Percentiles rank a stretch among this genome's conserved stretches.
These are phyloP conservation scores for Solanum phureja DNA, from an alignment of 257 asterid genomes.

Conservation along the genomic window DNA sequence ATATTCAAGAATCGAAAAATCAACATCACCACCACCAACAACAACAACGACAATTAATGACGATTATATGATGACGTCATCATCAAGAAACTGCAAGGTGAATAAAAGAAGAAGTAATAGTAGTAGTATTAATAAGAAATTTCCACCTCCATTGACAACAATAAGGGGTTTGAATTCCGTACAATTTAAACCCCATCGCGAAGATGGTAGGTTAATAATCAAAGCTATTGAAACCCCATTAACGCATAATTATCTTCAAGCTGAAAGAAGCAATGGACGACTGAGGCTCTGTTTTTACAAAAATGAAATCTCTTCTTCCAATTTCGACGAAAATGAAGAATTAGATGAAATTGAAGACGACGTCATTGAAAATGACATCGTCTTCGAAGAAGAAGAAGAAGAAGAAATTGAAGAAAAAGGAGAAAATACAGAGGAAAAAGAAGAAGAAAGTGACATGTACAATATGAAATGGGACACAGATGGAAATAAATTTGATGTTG, in stretches of 20 bases:
- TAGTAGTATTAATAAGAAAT: conserved; percentile 1
- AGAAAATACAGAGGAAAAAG: conserved; percentile 21
- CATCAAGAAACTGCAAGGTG: not conserved
- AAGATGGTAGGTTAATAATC: conserved; percentile 61
- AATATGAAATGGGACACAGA: conserved; percentile 10
- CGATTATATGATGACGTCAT: not conserved
- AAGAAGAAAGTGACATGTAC: conserved; percentile 1
- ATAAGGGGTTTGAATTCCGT: conserved; percentile 46
- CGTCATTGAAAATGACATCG: not conserved
- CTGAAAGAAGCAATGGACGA: conserved; percentile 70
- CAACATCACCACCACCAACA: not conserved
- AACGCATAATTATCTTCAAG: conserved; percentile 36
- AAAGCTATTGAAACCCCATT: conserved; percentile 55
- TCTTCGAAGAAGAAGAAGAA: not conserved
- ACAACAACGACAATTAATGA: not conserved
- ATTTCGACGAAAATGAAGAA: conserved; percentile 6
- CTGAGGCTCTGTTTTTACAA: conserved; percentile 39
- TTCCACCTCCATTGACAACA: conserved; percentile 95
- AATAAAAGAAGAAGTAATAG: not conserved
- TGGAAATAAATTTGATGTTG: conserved; percentile 16
- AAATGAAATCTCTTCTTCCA: not conserved
- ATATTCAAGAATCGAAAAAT: not conserved
- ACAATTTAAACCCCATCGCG: conserved; percentile 47
- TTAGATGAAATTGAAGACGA: conserved; percentile 1
- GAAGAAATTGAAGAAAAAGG: not conserved